A percentile compares a stretch with the other conserved stretches of the same genome.
Evolutionary conservation across 2,329 filamentous ascomycete species (phyloP).

Genomic region (Colletotrichum sp.): DNA sequence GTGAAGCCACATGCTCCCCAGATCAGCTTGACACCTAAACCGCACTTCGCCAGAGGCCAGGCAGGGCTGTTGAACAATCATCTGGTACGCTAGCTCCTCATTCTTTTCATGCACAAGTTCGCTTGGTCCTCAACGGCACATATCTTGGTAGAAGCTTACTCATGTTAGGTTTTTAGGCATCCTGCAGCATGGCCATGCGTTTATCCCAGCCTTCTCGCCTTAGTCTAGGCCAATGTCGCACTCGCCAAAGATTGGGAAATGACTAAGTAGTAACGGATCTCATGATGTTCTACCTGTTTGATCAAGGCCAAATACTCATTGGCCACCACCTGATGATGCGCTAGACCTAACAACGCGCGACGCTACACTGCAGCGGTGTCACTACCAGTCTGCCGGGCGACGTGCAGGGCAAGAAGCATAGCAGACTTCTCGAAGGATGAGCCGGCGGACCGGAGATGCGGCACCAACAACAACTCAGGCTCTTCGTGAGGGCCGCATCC

Average conservation of each 20-base stretch:
- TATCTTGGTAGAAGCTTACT: slow-evolving; percentile 9
- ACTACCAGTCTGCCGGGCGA: not conserved
- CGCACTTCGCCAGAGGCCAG: not conserved
- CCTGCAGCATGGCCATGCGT: not conserved
- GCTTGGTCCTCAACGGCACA: not conserved
- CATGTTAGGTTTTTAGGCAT: not conserved
- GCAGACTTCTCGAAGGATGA: not conserved
- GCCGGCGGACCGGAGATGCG: slow-evolving; percentile 6
- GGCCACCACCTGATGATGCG: not conserved
- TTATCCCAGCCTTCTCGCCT: not conserved
- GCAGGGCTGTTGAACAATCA: not conserved
- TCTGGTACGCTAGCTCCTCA: slow-evolving; percentile 7
- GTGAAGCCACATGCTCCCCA: slow-evolving; percentile 20
- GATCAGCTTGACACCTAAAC: not conserved
- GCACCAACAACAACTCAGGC: not conserved
- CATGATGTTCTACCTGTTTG: not conserved
- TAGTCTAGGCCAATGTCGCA: not conserved
- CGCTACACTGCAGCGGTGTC: not conserved
- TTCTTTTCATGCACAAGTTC: not conserved
- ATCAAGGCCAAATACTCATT: not conserved
- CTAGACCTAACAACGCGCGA: not conserved
- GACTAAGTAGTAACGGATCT: not conserved
- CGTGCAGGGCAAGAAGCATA: not conserved
- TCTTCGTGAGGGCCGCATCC: not conserved
- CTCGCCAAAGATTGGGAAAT: not conserved